Conservation (phyloP, 345 rosid genomes). For the Eucalyptus pauciflora region DNA sequence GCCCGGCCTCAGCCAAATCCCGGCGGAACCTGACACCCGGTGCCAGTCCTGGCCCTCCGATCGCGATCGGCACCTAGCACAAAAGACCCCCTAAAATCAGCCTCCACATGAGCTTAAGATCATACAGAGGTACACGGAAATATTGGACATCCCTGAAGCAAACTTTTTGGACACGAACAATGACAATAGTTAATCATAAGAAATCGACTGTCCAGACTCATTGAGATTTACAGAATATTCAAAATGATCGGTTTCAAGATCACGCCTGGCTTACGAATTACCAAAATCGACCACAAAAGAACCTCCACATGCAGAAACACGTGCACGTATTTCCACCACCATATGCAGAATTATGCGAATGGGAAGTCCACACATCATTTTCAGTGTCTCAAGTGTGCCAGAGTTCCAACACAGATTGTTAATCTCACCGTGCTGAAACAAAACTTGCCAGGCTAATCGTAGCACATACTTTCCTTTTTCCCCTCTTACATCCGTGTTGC, state of each 20-base stretch:
- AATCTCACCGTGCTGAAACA: neutral
- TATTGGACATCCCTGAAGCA: neutral
- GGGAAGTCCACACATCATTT: neutral
- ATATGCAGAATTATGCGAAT: neutral
- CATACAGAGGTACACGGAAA: neutral
- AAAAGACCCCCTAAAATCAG: neutral
- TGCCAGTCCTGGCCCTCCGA: slow-evolving; percentile 81
- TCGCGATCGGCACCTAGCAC: slow-evolving; percentile 79
- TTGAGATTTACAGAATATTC: neutral
- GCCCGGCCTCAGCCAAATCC: slow-evolving; percentile 54
- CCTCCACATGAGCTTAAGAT: neutral
- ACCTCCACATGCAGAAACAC: neutral
- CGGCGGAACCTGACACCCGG: slow-evolving; percentile 52
- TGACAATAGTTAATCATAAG: neutral
- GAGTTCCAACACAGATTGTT: neutral
- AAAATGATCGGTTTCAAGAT: neutral
- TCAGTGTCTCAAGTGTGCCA: neutral
- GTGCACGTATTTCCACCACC: neutral
- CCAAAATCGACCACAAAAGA: neutral
- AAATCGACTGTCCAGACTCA: neutral
- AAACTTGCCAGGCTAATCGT: neutral
- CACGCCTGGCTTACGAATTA: neutral
- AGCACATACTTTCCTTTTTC: neutral
- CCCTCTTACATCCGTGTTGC: neutral
- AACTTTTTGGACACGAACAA: neutral